Evolutionary conservation across 2,329 filamentous ascomycete genomes (phyloP), one percentile per base, ranked within the genome.

Genomic region (Aspergillus sojae): DNA sequence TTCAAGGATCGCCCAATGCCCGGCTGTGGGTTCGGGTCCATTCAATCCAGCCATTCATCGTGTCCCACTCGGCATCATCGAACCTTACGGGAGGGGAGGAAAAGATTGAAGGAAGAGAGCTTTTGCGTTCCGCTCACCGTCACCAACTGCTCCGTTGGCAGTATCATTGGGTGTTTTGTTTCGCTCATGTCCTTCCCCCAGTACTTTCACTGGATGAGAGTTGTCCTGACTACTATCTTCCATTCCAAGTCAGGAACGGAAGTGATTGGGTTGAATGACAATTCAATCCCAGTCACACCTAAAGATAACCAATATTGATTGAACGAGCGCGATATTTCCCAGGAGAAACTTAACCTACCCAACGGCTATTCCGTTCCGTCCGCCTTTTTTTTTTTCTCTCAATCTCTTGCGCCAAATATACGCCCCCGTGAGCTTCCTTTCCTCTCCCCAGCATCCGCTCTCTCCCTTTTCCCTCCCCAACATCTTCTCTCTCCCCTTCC

Each of bases 401-500:
- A 26, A 16, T 19, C 6, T n/a, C 30, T 52, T 48, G 16, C 16
- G 14, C 26, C 46, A 54, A 36, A 54, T 34, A 11, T 23, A 14
- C 52, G 9, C 28, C 23, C 32, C 11, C 30, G 21, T 62, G 4
- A 39, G 21, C 21, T 23, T 58, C 32, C 23, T 23, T 45, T 54
- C 59, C 43, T 46, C 30, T 23, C 39, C 52, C 39, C 45, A 34
- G 50, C 19, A 16, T 60, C 57, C 63, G 28, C 54, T 58, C 62
- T 54, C 39, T 60, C 11, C 14, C 50, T 58, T 30, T 54, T 39
- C 55, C 50, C 45, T 54, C 43, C 45, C 50, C 45, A 53, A 32
- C 52, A 46, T 56, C 53, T 61, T 55, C 34, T 58, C 28, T 43
- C 61, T 32, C 50, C 23, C 34, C 65, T 67, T 61, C 58, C 48